A percentile compares a stretch with the other conserved stretches of the same genome.
Conservation (phyloP, 805 yeast genomes). For the Candida coquimbonensis region DNA sequence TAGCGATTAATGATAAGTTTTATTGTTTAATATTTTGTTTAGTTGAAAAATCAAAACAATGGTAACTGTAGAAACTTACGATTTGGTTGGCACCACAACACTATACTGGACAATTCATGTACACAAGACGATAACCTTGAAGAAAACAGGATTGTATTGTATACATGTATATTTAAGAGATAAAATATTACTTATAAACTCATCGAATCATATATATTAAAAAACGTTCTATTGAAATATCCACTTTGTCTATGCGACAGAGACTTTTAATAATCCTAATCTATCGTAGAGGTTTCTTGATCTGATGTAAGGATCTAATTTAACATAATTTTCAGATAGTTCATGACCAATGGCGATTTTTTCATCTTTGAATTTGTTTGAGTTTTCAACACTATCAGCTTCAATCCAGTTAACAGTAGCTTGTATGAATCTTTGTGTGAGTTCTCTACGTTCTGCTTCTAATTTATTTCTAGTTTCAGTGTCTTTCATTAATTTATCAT, state of each 20-base stretch:
- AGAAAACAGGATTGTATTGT: too few species aligned
- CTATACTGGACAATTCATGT: too few species aligned
- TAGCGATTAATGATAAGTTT: too few species aligned
- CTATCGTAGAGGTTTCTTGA: slow-evolving; percentile 76
- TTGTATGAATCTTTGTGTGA: slow-evolving; percentile 48
- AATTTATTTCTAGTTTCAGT: slow-evolving; percentile 40
- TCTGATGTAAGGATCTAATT: slow-evolving; percentile 76
- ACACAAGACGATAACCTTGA: too few species aligned
- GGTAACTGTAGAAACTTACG: too few species aligned
- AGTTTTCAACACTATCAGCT: slow-evolving; percentile 43
- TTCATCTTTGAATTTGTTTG: slow-evolving; percentile 42
- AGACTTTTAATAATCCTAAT: slow-evolving; percentile 35
- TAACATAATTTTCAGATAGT: slow-evolving; percentile 56
- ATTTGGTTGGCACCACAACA: too few species aligned
- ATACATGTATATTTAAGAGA: too few species aligned
- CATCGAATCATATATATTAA: too few species aligned
- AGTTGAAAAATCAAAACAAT: too few species aligned
- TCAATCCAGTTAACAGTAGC: slow-evolving; percentile 78
- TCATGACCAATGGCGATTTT: slow-evolving; percentile 46
- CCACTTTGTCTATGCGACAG: background rate
- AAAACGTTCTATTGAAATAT: too few species aligned
- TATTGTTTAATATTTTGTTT: too few species aligned
- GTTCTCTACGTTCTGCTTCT: slow-evolving; percentile 43
- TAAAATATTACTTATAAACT: too few species aligned
- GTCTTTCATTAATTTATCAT: slow-evolving; percentile 42